Base-by-base conservation (phyloP, 306 rosid species). In the Pyrus communis region DNA sequence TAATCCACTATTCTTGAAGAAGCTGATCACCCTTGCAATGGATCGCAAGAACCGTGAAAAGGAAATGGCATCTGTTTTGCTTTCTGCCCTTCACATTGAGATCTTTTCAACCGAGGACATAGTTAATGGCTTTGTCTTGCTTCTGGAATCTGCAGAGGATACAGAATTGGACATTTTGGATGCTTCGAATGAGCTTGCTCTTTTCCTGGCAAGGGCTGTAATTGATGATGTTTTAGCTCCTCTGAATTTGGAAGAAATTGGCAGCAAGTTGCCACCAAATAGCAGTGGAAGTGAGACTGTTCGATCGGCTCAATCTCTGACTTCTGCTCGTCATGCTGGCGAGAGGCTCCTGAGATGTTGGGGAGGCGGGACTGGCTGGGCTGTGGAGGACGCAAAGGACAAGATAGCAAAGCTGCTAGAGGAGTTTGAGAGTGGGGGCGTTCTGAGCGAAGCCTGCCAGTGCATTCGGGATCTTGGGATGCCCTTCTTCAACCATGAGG, bases 311-410 rank as follows among this genome's bases (percentile, higher is more conserved):
- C 92, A 89, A 3, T 81, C 97, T 38, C 88, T 95, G 11, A 80
- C 86, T 75, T 86, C 90, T 75, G 99, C 99, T 28, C 97, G 99
- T 27, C 99, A 95, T 78, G 97, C 99, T 4, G 99, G 99, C 51
- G 99, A 95, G 88, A 87, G 99, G 85, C 85, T 95, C 51, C 79
- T 95, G 86, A 83, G 99, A 69, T 95, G 99, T 75, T 95, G 99
- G 99, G 99, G 99, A 38, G 99, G 99, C 38, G 97, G 99, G 35
- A 95, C 97, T 21, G 99, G 99, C 35, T 95, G 99, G 99, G 97
- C 97, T n/a, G 99, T 95, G 80, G 99, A 95, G 84, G 99, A 95
- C 79, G 99, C 99, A 0, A 95, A 95, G 85, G 99, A 95, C 84
- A 95, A 95, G 89, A 95, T 95, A 72, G 81, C 84, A 81, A 95